Evolutionary conservation across 441 rosid genomes (phyloP).

Genomic region (Metrosideros polymorpha): DNA sequence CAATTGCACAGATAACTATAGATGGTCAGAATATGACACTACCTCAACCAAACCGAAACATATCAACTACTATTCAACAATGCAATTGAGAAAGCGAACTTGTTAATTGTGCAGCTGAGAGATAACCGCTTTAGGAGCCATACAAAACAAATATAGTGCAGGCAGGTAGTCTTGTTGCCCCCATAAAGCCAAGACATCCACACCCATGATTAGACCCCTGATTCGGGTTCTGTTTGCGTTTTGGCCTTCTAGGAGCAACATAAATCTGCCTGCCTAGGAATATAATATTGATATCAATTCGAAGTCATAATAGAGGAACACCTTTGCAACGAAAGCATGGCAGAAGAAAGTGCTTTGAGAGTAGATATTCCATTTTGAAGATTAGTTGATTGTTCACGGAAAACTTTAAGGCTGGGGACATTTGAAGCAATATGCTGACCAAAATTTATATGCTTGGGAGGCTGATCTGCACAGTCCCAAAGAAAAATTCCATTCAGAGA

Average conservation of each 20-base stretch:
- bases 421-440: slow-evolving; percentile 55
- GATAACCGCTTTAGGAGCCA: not conserved
- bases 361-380: slow-evolving; percentile 38
- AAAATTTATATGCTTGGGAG: slow-evolving; percentile 54
- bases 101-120: not conserved
- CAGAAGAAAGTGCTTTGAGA: slow-evolving; percentile 67
- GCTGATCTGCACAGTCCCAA: slow-evolving; percentile 50
- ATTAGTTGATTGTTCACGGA: slow-evolving; percentile 34
- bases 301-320: slow-evolving; percentile 6
- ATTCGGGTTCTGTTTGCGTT: not conserved
- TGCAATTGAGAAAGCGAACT: not conserved
- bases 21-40: slow-evolving; percentile 3
- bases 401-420: slow-evolving; percentile 62
- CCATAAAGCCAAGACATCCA: not conserved
- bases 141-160: not conserved
- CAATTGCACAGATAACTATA: not conserved
- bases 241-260: not conserved
- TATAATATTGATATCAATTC: not conserved
- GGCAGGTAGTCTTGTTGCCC: not conserved
- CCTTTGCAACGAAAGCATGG: slow-evolving; percentile 76
- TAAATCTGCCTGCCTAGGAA: not conserved
- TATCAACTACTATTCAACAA: not conserved
- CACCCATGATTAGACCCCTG: not conserved
- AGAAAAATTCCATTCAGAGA: slow-evolving; percentile 9
- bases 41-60: not conserved